Evolutionary conservation across 2,329 filamentous ascomycete species (phyloP), one percentile per base, ranked within the genome.

Genomic region (Paracorniculantispora psalliotae): DNA sequence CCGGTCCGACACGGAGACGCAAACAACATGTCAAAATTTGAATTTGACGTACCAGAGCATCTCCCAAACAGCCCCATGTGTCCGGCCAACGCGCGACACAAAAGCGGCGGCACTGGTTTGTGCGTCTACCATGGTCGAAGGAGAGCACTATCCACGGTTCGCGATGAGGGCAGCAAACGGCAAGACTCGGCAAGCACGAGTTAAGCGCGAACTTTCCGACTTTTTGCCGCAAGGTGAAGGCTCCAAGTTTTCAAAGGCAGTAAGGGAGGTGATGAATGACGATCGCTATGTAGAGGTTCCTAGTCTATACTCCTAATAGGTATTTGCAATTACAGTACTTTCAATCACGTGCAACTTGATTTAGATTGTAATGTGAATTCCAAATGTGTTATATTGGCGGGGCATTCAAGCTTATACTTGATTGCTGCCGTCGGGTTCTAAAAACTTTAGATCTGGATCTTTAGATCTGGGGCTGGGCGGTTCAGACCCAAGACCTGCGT

Each of bases 31-130:
- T 59, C 57, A 23, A 54, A 61, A 4, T 82, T 83, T 59, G 69
- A 77, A 50, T 81, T 83, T 60, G 73, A 81, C 49, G 62, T 82
- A 12, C 78, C 79, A 1, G 78, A 82, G 61, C 80, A 83, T 61
- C 68, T 80, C 8, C 77, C 79, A 33, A 77, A 62, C 59, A 82
- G 79, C 63, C 79, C 79, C 17, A 74, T 81, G 70, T 83, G 80
- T 57, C 80, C 80, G 2, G 69, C 78, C 9, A 80, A 82, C 65
- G 67, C 67, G 46, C 75, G 71, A 43, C 75, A 80, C 57, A 65
- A 66, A 55, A 74, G 74, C 15, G 72, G 75, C n/a, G 78, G 79
- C 4, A 75, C 71, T 6, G 79, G 77, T 0, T 61, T 82, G 3
- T 83, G 80, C 58, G 78, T 82, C 2, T 80, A 79, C 62, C 78